Evolutionary conservation across 2,329 filamentous ascomycete species (phyloP), one percentile per base, ranked within the genome.

Genomic region (Arachnomyces sp.): DNA sequence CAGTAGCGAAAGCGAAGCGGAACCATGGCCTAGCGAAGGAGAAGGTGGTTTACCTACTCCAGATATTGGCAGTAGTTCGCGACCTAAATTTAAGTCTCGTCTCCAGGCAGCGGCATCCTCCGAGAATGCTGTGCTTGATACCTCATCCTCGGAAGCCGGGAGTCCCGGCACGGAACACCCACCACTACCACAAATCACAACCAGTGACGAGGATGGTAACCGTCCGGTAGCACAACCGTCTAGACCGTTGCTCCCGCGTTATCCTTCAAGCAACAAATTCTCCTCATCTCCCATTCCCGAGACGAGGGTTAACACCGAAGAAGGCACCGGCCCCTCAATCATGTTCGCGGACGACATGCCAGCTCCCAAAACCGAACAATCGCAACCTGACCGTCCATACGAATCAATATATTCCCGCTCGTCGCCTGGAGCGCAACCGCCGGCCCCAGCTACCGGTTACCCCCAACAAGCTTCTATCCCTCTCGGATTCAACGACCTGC

Each of bases 401-500:
- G 55, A 63, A 34, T 66, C 63, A 4, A 66, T 67, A 40, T 67
- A 67, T 39, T 50, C 55, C 3, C 59, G 56, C 17, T 50, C 49
- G n/a, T 50, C 51, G 5, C 21, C 21, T 9, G 9, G 5, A 25
- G 21, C 5, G 21, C 21, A 25, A 25, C 21, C 21, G 9, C 21
- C 21, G 21, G 21, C 21, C 54, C 52, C 42, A 13, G 64, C 68
- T 17, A 61, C 63, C 2, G 72, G 72, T 7, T 76, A 67, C 47
- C 72, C 73, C 0, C 74, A 76, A 3, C 75, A 76, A 15, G 78
- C 80, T 38, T 72, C 77, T 2, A 62, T 86, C 3, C 75, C 86
- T 0, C 68, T 93, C 2, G 86, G 80, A 2, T 94, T 94, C 68
- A 93, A 94, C 52, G 86, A 93, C 54, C 68, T 94, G 3, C 86